A percentile compares a stretch with the other conserved stretches of the same genome.
phyloP scores from a whole-genome alignment of 2,329 filamentous ascomycete species.

The Teratosphaeria destructans region DNA sequence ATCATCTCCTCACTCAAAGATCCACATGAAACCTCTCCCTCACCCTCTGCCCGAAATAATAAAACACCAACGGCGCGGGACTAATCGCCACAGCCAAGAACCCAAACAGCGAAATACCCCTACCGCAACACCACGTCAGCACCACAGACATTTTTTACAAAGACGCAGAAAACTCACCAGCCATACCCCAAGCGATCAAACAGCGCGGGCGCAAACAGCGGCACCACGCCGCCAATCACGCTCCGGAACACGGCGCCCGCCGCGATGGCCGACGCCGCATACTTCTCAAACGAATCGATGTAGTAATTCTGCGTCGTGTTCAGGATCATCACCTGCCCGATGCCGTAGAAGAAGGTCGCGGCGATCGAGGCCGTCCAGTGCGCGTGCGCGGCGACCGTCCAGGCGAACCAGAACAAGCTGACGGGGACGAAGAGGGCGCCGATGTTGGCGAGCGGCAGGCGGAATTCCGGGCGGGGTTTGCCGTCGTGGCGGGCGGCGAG shows the following conservation, averaged over 20 bases:
- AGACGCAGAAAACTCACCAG: constrained; percentile 21
- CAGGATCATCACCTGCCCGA: constrained; percentile 44
- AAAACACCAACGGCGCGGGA: constrained; percentile 42
- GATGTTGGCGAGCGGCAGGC: constrained; percentile 37
- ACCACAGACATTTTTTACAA: not conserved
- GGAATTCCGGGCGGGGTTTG: constrained; percentile 33
- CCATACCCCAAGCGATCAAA: constrained; percentile 38
- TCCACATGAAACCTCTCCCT: constrained; percentile 31
- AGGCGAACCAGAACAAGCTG: constrained; percentile 35
- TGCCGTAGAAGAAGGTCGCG: constrained; percentile 39
- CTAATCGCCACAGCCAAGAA: constrained; percentile 37
- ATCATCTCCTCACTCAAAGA: not conserved
- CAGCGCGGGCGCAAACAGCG: constrained; percentile 34
- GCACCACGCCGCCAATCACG: constrained; percentile 38
- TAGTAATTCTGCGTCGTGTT: constrained; percentile 47
- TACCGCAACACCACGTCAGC: constrained; percentile 14
- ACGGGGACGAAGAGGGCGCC: constrained; percentile 34
- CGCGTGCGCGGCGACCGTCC: constrained; percentile 31
- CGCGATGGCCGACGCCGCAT: constrained; percentile 41
- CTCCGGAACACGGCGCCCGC: constrained; percentile 39
- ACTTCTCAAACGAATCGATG: constrained; percentile 42
- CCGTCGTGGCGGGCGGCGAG: constrained; percentile 32
- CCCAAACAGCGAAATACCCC: constrained; percentile 34
- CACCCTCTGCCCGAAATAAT: constrained; percentile 35
- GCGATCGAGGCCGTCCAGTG: constrained; percentile 34